Base-by-base conservation (phyloP, 306 rosid genomes). In the Bauhinia variegata region DNA sequence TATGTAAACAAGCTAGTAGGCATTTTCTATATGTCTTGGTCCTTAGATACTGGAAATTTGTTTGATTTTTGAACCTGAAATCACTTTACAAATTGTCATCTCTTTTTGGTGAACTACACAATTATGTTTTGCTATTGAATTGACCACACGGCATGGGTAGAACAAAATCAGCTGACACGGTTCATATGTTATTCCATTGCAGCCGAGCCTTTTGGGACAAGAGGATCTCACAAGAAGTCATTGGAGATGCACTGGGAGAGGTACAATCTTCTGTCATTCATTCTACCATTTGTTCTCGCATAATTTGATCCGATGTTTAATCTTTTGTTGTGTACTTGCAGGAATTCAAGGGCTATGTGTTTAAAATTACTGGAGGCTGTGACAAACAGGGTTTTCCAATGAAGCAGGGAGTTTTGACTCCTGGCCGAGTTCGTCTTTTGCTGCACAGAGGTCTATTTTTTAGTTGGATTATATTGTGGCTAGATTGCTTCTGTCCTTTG, bases 301-400 rank as follows among this genome's bases (percentile, higher is more conserved):
- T 8, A 41, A 2, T 41, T 41, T 41, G 1, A 36, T 41, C 3
- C n/a, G 2, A 9, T 41, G 47, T 41, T 41, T n/a, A 41, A 9
- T 11, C 1, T 1, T 41, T 41, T 41, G n/a, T 41, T 11, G 4
- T 41, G n/a, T 0, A 2, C 13, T 46, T 13, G 54, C 65, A 79
- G 83, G 83, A 79, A 18, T 79, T 79, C 18, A 74, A 63, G 37
- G 83, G 83, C 16, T 79, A 79, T 43, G 79, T 79, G 1, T 74
- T 79, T 59, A 79, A 79, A 69, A 79, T 79, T 5, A 74, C 83
- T 3, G 83, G 83, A 11, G 83, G 83, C 2, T 79, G 83, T 52
- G 83, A 79, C 79, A 79, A 79, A 14, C 83, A 79, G 42, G 83
- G 83, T 10, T 79, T 79, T 13, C 83, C 83, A 37, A 79, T 79